Base-by-base conservation (phyloP, 73 alveolate genomes). In the Uronychia binucleata region DNA sequence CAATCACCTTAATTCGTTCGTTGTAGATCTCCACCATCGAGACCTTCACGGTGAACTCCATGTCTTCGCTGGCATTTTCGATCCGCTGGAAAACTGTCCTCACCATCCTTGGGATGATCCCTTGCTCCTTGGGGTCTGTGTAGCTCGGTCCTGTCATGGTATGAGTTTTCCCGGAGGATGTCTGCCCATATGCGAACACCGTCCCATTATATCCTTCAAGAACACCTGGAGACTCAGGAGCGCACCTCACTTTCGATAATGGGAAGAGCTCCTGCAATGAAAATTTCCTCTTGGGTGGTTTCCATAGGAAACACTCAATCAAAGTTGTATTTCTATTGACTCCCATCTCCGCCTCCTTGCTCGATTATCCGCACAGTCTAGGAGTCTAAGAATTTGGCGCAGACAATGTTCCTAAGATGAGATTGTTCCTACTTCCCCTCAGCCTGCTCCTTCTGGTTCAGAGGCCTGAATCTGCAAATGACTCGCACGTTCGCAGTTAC, bases 161-260 rank as follows among this genome's bases (percentile, higher is more conserved):
- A 83, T 92, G 94, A 35, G 98, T 95, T 82, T 97, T 97, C 0
- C 99, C 99, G 32, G 98, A 87, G 13, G 96, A 93, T n/a, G 98
- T 95, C 79, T 92, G 92, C 0, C 99, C 99, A 95, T 97, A 96
- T 34, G 98, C 96, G 29, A 97, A 82, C 0, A 97, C 88, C 32
- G 98, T 94, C 1, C 98, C 98, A 88, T 97, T 97, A 80, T 91
- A 97, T 5, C 99, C 99, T 19, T 89, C 92, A 57, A 95, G 28
- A n/a, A 97, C 94, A 82, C 93, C 91, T 87, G 29, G 0, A 60
- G 30, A 33, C 26, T 26, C 31, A 30, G 46, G 14, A 31, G 30
- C 1, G n/a, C 14, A 1, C 5, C 14, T 74, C 74, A 88, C 91
- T 83, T 81, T 88, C 94, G 35, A 88, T 88, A 29, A 88, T 88